Evolutionary conservation across 352 stramenopile genomes (phyloP).

Genomic region (Globisporangium okanoganense): DNA sequence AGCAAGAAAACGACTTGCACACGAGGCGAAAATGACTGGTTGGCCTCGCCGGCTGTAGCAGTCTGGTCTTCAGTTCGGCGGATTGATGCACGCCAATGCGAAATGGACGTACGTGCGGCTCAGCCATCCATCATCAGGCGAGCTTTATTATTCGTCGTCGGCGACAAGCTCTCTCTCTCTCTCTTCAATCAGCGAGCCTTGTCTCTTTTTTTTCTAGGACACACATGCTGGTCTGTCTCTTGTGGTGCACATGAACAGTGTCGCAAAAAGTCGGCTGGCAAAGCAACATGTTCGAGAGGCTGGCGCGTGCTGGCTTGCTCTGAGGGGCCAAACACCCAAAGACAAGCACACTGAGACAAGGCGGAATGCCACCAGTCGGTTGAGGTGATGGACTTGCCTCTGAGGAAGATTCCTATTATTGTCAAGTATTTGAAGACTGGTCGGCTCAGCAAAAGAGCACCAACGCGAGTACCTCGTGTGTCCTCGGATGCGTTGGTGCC

Average conservation of each 20-base stretch:
- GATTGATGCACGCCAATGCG: neutral
- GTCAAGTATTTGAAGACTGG: neutral
- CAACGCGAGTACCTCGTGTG: too few species aligned
- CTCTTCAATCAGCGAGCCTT: conserved; percentile 1
- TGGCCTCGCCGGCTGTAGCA: too few species aligned
- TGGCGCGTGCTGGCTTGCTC: too few species aligned
- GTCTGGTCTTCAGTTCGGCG: neutral
- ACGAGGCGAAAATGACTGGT: too few species aligned
- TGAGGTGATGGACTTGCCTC: neutral
- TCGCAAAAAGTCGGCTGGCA: neutral
- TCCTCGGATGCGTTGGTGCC: neutral
- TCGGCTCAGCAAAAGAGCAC: neutral
- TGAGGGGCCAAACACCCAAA: neutral
- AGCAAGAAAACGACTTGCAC: too few species aligned
- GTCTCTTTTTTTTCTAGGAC: conserved; percentile 6
- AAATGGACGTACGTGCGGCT: neutral
- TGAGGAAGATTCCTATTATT: neutral
- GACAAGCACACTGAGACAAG: conserved; percentile 8
- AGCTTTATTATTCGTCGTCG: neutral
- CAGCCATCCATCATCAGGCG: neutral
- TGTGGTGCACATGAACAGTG: neutral
- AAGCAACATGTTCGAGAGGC: neutral
- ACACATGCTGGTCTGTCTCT: conserved; percentile 1
- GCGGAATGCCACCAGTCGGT: neutral
- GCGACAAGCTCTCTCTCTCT: neutral